Base-by-base conservation (phyloP, 2,329 filamentous ascomycete genomes). In the Beauveria scarabaeidicola region DNA sequence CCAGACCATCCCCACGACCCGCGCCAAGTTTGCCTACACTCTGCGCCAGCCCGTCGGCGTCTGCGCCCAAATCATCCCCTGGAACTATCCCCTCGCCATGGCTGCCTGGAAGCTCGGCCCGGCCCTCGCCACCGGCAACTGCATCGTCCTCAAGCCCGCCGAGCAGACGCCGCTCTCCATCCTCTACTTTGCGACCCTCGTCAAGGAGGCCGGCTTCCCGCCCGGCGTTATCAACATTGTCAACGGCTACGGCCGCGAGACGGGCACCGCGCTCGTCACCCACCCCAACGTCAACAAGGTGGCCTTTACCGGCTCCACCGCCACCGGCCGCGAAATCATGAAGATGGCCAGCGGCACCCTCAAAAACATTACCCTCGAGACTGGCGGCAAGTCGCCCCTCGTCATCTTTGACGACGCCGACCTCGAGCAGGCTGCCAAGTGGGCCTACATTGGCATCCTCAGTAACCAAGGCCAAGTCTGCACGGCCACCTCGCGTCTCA, bases 21-120 rank as follows among this genome's bases (percentile, higher is more conserved):
- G 79, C 0, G 74, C 79, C 17, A 92, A 91, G 70, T 81, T 92
- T 63, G 87, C 86, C 1, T 92, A 92, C 65, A 91, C 88, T 0
- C 76, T 91, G 27, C 82, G 84, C 40, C 86, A 92, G 68, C 89
- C 89, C 1, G 75, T 92, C n/a, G 89, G 89, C 43, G 89, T 92
- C 0, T 89, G 88, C 63, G 88, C 79, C 1, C 78, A 81, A 69
- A 91, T 91, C 63, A 90, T 90, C 50, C 87, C 88, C n/a, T 66
- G 88, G 86, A 91, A 91, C 69, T 88, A 83, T 63, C 86, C 86
- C 1, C 64, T 75, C 9, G 67, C 66, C 54, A 70, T 72, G 69
- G 67, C 69, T 54, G 72, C 76, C 61, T 91, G 88, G 88, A 91
- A 92, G 68, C 78, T 93, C 2, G 89, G 87, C 19, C 89, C 89